Percentiles rank a stretch among this genome's conserved stretches.
These are phyloP conservation scores for Suhomyces chickasaworum DNA, from an alignment of 1,139 yeast genomes.

Conservation along the genomic window DNA sequence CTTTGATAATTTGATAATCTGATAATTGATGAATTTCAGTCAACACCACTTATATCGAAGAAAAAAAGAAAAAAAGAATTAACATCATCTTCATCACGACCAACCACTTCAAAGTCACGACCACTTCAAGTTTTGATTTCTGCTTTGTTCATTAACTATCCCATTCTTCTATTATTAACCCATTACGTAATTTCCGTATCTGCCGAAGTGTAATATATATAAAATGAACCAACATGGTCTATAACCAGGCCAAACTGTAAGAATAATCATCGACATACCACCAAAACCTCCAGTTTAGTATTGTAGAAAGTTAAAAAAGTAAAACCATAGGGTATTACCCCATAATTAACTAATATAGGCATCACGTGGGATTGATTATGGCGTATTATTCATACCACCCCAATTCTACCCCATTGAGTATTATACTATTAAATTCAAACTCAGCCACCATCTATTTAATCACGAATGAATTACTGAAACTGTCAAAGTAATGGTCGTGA, in stretches of 20 bases:
- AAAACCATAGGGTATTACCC: too few species aligned
- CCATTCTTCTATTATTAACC: neutral
- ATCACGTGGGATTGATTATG: slow-evolving; percentile 2
- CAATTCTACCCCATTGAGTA: neutral
- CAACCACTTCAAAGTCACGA: neutral
- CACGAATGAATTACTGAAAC: slow-evolving; percentile 3
- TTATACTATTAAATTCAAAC: neutral
- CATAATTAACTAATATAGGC: neutral
- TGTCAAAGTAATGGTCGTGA: neutral
- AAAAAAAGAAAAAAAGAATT: too few species aligned
- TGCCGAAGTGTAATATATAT: neutral
- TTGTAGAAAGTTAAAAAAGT: too few species aligned
- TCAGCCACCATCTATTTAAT: neutral
- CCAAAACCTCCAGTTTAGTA: neutral
- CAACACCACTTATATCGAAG: too few species aligned
- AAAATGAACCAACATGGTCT: neutral
- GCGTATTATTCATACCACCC: neutral
- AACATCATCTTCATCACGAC: too few species aligned
- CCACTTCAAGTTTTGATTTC: too few species aligned
- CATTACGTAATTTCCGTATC: slow-evolving; percentile 3
- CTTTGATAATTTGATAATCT: too few species aligned
- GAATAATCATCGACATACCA: neutral
- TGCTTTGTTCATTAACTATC: too few species aligned
- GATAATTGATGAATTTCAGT: too few species aligned
- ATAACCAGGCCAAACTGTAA: neutral